Conservation (phyloP, 2,329 filamentous ascomycete genomes). For the Penicillium sp. region DNA sequence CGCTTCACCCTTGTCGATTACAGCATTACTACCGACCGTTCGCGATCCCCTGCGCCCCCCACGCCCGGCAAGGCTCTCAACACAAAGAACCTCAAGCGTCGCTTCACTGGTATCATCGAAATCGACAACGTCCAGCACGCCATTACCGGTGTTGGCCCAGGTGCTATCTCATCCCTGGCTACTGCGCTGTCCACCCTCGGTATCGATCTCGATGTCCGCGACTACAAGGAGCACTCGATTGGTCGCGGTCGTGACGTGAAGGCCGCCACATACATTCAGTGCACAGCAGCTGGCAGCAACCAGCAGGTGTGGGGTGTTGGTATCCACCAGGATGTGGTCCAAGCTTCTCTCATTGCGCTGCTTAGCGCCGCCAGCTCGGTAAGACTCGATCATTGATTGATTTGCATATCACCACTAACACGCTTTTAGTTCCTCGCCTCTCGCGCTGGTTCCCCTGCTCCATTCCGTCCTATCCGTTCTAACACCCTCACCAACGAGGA, state of each 20-base stretch:
- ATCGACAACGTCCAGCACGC: constrained; percentile 78
- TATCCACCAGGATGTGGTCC: constrained; percentile 88
- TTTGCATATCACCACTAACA: background rate
- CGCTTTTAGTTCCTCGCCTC: constrained; percentile 66
- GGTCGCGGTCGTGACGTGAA: constrained; percentile 78
- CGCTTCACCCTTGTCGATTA: constrained; percentile 89
- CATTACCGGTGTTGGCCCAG: constrained; percentile 79
- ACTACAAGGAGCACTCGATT: constrained; percentile 96
- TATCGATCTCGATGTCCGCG: constrained; percentile 83
- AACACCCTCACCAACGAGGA: constrained; percentile 50
- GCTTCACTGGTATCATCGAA: constrained; percentile 80
- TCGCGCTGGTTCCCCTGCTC: constrained; percentile 66
- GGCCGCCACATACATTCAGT: constrained; percentile 95
- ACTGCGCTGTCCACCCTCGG: constrained; percentile 75
- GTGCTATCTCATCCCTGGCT: constrained; percentile 84
- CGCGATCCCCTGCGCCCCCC: constrained; percentile 68
- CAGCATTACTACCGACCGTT: constrained; percentile 81
- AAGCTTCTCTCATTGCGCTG: constrained; percentile 82
- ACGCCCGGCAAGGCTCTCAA: constrained; percentile 69
- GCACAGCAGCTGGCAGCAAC: constrained; percentile 64
- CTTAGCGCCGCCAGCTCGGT: constrained; percentile 83
- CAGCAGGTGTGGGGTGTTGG: constrained; percentile 48
- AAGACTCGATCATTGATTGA: constrained; percentile 41
- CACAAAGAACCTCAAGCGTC: constrained; percentile 73
- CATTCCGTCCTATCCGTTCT: constrained; percentile 59